phyloP scores from a whole-genome alignment of 164 flowering plant species.

The Vitis riparia region DNA sequence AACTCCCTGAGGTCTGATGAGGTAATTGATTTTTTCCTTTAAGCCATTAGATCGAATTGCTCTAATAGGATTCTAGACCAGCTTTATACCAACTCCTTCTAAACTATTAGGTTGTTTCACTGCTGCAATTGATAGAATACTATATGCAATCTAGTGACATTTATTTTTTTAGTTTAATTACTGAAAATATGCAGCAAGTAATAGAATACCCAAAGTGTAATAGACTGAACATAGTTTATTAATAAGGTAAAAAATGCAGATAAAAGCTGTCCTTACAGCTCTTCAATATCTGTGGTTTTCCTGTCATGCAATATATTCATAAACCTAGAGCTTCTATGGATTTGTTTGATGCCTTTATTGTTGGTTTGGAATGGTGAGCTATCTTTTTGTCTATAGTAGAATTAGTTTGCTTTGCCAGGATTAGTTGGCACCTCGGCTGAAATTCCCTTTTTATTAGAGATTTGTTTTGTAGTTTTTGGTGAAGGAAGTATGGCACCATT shows the following conservation, averaged over 20 bases:
- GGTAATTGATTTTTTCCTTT: slow-evolving; percentile 1
- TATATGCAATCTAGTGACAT: not conserved
- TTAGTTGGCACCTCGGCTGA: too few species aligned
- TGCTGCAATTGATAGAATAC: not conserved
- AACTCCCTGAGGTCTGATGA: slow-evolving; percentile 75
- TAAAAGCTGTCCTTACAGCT: slow-evolving; percentile 72
- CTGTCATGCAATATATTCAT: slow-evolving; percentile 39
- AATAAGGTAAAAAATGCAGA: slow-evolving; percentile 36
- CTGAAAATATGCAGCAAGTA: not conserved
- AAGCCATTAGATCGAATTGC: slow-evolving; percentile 1
- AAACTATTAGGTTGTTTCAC: too few species aligned
- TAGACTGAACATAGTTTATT: slow-evolving; percentile 4
- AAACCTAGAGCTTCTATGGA: slow-evolving; percentile 41
- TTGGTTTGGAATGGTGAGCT: slow-evolving; percentile 31
- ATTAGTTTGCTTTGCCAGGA: too few species aligned
- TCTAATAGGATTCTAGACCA: not conserved
- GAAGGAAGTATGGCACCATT: too few species aligned
- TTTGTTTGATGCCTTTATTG: slow-evolving; percentile 73
- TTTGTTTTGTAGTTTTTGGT: too few species aligned
- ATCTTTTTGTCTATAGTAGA: too few species aligned
- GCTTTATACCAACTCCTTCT: not conserved
- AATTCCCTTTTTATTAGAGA: too few species aligned
- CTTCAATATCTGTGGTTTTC: slow-evolving; percentile 71
- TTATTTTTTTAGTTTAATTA: not conserved
- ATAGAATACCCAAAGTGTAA: not conserved